These are phyloP conservation scores for Arthrinium phaeospermum DNA, from an alignment of 2,329 filamentous ascomycete species.

Conservation along the genomic window DNA sequence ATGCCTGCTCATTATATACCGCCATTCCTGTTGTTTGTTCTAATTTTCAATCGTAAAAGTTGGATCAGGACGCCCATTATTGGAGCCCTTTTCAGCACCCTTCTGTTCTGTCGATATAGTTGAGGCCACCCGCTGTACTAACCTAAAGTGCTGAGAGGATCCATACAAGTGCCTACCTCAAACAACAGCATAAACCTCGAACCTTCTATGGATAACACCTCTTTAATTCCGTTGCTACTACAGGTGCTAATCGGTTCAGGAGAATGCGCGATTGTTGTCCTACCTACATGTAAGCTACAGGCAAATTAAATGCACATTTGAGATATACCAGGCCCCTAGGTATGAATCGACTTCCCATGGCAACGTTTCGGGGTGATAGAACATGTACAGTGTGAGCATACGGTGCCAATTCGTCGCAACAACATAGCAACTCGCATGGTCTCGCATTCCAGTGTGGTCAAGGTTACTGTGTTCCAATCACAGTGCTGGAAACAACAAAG, in stretches of 20 bases:
- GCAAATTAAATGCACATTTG: neutral
- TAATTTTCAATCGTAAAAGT: neutral
- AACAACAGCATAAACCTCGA: neutral
- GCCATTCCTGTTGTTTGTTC: neutral
- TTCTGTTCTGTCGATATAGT: neutral
- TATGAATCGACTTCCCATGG: neutral
- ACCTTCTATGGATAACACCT: neutral
- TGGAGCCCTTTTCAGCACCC: no score
- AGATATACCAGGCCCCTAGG: neutral
- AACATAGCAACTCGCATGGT: neutral
- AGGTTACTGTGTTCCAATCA: constrained; percentile 3
- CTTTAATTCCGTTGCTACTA: neutral
- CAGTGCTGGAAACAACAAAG: neutral
- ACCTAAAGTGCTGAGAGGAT: neutral
- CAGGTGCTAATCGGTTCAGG: neutral
- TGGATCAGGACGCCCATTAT: neutral
- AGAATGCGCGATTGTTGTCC: neutral
- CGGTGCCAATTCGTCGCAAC: neutral
- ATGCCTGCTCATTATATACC: neutral
- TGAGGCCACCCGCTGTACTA: neutral
- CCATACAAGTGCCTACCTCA: neutral
- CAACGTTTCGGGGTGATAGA: neutral
- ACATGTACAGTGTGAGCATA: neutral
- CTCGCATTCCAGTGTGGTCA: neutral
- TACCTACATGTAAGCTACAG: neutral